Base-by-base conservation (phyloP, 495 filamentous ascomycete genomes). In the Neurospora tetraspora region DNA sequence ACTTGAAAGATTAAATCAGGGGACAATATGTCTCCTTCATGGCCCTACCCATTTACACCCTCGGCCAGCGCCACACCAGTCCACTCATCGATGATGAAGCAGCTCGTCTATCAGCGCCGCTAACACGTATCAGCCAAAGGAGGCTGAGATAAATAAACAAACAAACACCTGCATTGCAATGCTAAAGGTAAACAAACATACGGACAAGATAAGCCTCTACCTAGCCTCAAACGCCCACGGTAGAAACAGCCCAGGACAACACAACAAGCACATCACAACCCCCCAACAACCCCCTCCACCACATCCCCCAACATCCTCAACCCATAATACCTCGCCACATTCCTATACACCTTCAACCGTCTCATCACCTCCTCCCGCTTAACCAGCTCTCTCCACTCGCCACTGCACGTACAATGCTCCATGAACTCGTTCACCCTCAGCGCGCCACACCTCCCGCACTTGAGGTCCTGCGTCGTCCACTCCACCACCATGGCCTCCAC, bases 351-450 rank as follows among this genome's bases (percentile, higher is more conserved):
- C 69, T 81, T 84, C 73, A 98, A 75, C 78, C 83, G 85, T 78
- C 85, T 88, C 74, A 88, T 76, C 31, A 94, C 84, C 43, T 91
- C 92, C n/a, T 88, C 89, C 76, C 87, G 86, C 78, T 91, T 86
- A 71, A 94, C 82, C 36, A 88, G 94, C 73, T 88, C 88, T 18
- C 82, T 86, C 96, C 96, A 99, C 59, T 82, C 85, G 8, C 96
- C 95, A 69, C 91, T 91, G 83, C 96, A 99, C 36, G 90, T 91
- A 80, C 96, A 99, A 82, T 98, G 95, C 81, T 98, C 96, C 90
- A 94, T 91, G 78, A 98, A 96, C 76, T 97, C 96, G 83, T 96
- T 98, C 47, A 91, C 86, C 80, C 94, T 86, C 40, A 93, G 75
- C 68, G 84, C 82, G 8, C 83, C 82, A 78, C 91, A 94, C 77